Percentiles rank a stretch among this genome's conserved stretches.
Evolutionary conservation across 345 rosid genomes (phyloP).

Genomic region (Eucalyptus caleyi): DNA sequence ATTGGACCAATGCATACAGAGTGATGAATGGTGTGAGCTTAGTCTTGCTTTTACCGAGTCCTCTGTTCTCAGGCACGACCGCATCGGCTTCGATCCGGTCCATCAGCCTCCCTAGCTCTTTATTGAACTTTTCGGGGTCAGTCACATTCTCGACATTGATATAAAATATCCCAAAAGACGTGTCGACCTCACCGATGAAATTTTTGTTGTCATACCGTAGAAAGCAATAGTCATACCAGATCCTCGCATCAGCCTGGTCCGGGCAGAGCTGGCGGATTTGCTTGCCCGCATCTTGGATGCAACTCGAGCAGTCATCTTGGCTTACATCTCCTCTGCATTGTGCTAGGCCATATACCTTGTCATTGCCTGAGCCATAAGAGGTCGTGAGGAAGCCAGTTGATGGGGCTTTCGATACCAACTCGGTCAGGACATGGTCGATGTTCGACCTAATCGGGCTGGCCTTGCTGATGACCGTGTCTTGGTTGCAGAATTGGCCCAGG

Average conservation of each 20-base stretch:
- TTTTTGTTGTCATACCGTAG: conserved; percentile 26
- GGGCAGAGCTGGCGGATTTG: conserved; percentile 45
- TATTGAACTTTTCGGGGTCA: conserved; percentile 32
- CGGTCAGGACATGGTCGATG: conserved; percentile 20
- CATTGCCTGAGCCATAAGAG: conserved; percentile 17
- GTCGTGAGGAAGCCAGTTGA: conserved; percentile 27
- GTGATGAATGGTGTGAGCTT: conserved; percentile 38
- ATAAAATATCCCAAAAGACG: conserved; percentile 33
- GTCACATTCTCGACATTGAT: conserved; percentile 42
- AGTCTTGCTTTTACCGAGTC: conserved; percentile 52
- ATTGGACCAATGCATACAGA: conserved; percentile 56
- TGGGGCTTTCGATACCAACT: conserved; percentile 26
- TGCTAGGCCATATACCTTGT: conserved; percentile 55
- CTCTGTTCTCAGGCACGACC: conserved; percentile 22
- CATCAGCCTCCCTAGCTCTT: conserved; percentile 32
- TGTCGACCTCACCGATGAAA: conserved; percentile 46
- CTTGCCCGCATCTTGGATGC: conserved; percentile 52
- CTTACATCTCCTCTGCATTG: conserved; percentile 76
- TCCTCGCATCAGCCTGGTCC: conserved; percentile 42
- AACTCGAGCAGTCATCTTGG: conserved; percentile 31
- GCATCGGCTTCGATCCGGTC: conserved; percentile 41
- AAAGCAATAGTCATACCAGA: conserved; percentile 62
- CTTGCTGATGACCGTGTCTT: conserved; percentile 4
- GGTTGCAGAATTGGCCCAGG: conserved; percentile 38
- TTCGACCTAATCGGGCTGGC: conserved; percentile 23